Base-by-base conservation (phyloP, 768 basidiomycete genomes). In the Brasilioporus rufonigricans region DNA sequence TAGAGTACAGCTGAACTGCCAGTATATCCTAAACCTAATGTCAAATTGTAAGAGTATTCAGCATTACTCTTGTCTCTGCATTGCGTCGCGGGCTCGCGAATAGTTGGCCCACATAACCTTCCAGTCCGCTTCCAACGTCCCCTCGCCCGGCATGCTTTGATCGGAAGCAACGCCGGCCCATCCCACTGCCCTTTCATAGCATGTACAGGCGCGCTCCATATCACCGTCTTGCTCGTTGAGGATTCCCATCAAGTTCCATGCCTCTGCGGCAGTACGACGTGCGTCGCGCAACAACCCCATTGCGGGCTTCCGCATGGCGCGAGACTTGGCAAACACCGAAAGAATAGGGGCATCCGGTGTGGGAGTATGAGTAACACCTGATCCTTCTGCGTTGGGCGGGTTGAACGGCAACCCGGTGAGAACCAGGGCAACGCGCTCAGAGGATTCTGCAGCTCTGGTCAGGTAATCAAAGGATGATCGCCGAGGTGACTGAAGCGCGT, bases 171-270 rank as follows among this genome's bases (percentile, higher is more conserved):
- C 73, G 10, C 85, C 85, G 14, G 84, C 83, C 86, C 89, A 89
- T 13, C 73, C 78, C 40, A 89, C 69, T 19, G 89, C 89, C 12
- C 84, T 80, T 61, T 84, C 80, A 61, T 86, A 91, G 65, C 83
- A 89, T 41, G 77, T 73, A 8, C 87, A 64, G 9, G 86, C 85
- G 32, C 56, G 61, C 44, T 71, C 59, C 57, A 69, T 59, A 8
- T 74, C 70, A 47, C 52, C 68, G 52, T 44, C 68, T 57, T 61
- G 54, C 62, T 89, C 86, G n/a, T 76, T 74, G 9, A 91, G 71
- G 38, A 89, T 72, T 13, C 89, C 89, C 67, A 85, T 74, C 56
- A 91, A 71, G 63, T 82, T 86, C 87, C 87, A 91, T 6, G 87
- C 82, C 68, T 89, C 85, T 1, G 85, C 84, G 16, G 87, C 84